Conservation (phyloP, 2,329 filamentous ascomycete genomes). For the Fusarium odoratissimum region DNA sequence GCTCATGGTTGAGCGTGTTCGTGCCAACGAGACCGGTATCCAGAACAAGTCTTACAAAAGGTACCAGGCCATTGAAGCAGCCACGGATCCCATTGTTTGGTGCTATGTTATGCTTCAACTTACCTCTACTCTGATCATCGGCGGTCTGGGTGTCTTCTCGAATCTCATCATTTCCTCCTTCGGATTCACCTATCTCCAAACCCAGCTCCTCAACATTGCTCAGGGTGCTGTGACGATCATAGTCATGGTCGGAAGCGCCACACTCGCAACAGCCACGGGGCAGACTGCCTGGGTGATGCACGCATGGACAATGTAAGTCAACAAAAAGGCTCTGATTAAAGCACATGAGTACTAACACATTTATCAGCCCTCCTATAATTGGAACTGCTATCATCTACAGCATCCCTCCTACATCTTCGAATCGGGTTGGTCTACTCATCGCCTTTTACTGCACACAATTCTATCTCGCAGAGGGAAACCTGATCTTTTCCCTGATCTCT, state of each 20-base stretch:
- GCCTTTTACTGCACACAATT: slow-evolving; percentile 57
- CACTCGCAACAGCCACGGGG: slow-evolving; percentile 21
- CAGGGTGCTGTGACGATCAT: slow-evolving; percentile 47
- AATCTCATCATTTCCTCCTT: not conserved
- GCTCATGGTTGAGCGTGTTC: not conserved
- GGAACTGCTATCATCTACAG: slow-evolving; percentile 56
- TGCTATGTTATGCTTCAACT: not conserved
- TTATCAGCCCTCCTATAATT: slow-evolving; percentile 46
- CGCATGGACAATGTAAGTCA: not conserved
- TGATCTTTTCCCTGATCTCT: not conserved
- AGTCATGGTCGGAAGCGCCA: slow-evolving; percentile 46
- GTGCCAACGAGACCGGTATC: not conserved
- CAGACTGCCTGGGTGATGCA: slow-evolving; percentile 15
- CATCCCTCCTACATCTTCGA: slow-evolving; percentile 44
- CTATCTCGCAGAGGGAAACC: not conserved
- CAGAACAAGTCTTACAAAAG: not conserved
- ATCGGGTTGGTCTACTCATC: slow-evolving; percentile 52
- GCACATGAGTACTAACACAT: not conserved
- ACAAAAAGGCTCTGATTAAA: not conserved
- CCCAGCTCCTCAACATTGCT: not conserved
- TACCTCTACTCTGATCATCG: not conserved
- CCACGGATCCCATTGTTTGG: not conserved
- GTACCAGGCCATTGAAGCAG: not conserved
- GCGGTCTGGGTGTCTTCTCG: not conserved
- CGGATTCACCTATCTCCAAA: slow-evolving; percentile 27